Evolutionary conservation across 2,329 filamentous ascomycete genomes (phyloP).

Genomic region (Stachybotrys echinatus): DNA sequence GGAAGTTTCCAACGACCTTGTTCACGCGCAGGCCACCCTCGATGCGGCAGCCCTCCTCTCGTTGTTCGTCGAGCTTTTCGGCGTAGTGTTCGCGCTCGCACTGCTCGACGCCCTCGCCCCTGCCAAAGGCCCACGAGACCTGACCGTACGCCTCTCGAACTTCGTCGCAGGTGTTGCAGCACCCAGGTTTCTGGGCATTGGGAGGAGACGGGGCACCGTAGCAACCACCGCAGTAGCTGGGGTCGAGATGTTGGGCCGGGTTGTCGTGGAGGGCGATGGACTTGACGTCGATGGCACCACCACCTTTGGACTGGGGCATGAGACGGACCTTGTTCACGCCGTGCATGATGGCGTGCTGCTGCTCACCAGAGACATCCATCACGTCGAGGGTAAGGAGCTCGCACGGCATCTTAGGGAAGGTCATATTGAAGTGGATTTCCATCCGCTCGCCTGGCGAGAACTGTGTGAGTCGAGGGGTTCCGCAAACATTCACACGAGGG

Average conservation of each 20-base stretch:
- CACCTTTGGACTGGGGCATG: conserved; percentile 65
- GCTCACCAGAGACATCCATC: conserved; percentile 97
- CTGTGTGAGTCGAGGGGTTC: conserved; percentile 11
- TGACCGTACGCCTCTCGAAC: conserved; percentile 90
- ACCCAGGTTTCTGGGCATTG: conserved; percentile 72
- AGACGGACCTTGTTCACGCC: conserved; percentile 90
- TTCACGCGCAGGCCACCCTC: conserved; percentile 91
- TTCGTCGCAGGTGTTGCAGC: conserved; percentile 96
- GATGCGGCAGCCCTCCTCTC: conserved; percentile 88
- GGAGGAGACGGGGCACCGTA: conserved; percentile 76
- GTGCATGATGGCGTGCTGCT: conserved; percentile 90
- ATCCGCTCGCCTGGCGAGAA: conserved; percentile 74
- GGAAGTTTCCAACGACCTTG: conserved; percentile 98
- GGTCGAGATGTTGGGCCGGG: conserved; percentile 72
- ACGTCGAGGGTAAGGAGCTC: conserved; percentile 95
- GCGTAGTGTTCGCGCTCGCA: conserved; percentile 92
- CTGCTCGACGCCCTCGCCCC: conserved; percentile 89
- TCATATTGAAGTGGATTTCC: conserved; percentile 98
- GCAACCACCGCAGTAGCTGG: conserved; percentile 88
- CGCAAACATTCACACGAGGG: not conserved
- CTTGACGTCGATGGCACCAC: conserved; percentile 66
- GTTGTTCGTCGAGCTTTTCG: conserved; percentile 80
- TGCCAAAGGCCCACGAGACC: conserved; percentile 88
- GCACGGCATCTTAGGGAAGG: conserved; percentile 89
- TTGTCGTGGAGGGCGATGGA: conserved; percentile 63